A percentile compares a stretch with the other conserved stretches of the same genome.
Conservation (phyloP, 208 protist genomes). For the Acanthamoeba healyi region DNA sequence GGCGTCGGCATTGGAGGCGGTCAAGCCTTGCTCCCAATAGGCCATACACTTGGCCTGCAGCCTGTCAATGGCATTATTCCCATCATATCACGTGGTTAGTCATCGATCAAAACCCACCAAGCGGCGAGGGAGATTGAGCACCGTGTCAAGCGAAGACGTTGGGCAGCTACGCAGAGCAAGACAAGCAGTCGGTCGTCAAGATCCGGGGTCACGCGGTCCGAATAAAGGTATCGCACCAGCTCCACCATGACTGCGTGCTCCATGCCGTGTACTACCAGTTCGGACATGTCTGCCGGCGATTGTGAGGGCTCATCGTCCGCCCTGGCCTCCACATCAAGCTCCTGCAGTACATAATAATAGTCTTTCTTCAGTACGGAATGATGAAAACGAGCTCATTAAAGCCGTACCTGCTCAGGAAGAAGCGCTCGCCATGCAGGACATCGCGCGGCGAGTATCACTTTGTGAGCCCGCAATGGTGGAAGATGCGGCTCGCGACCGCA, state of each 20-base stretch:
- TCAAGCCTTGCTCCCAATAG: constrained; percentile 27
- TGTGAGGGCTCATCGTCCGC: not conserved
- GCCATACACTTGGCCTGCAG: constrained; percentile 11
- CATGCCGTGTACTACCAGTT: constrained; percentile 22
- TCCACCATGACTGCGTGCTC: constrained; percentile 24
- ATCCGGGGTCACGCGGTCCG: not conserved
- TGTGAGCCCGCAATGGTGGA: not conserved
- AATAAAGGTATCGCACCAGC: constrained; percentile 17
- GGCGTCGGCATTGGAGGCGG: not conserved
- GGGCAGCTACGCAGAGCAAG: not conserved
- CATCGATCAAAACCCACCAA: too few species aligned
- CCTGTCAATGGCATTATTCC: not conserved
- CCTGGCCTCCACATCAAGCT: not conserved
- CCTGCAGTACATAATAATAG: not conserved
- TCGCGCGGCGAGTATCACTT: not conserved
- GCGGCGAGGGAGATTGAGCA: not conserved
- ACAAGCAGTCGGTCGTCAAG: constrained; percentile 13
- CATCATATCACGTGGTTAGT: not conserved
- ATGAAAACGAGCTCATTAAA: not conserved
- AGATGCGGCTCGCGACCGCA: not conserved
- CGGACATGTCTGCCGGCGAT: not conserved
- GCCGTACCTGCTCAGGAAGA: not conserved
- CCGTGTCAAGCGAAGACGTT: not conserved
- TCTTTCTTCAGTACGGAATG: not conserved
- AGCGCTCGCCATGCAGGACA: not conserved